Base-by-base conservation (phyloP, 345 rosid genomes). In the Acer campestre region DNA sequence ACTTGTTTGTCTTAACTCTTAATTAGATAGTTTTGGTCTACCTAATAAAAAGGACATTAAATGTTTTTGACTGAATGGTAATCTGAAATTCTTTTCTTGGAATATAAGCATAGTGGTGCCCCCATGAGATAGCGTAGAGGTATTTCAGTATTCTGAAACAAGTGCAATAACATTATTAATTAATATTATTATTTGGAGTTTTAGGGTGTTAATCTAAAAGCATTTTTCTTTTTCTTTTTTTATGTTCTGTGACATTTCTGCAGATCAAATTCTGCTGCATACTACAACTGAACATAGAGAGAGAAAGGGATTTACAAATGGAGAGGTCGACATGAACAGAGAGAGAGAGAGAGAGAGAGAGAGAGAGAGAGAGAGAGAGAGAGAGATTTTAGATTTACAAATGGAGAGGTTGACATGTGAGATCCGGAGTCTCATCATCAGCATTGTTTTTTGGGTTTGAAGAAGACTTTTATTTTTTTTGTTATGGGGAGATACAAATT, bases 401-500 rank as follows among this genome's bases (percentile, higher is more conserved):
- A 61, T 13, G 77, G 68, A 74, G 74, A 58, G 81, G 68, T 61
- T 56, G 22, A 48, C 48, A 58, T 59, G 12, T 55, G 77, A 78
- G 72, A 78, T 78, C 75, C 61, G 23, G 74, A 46, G 68, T 59
- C 49, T 59, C 49, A 46, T 46, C 13, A 11, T 46, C 59, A 53
- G 80, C 69, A 55, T 65, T 68, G 16, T 55, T 63, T 75, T 69
- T 63, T 58, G 69, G 67, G 67, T 68, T 49, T 70, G 58, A 70
- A 70, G 76, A 70, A 27, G 42, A 65, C 16, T 56, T 70, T 66
- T 17, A n/a, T 25, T 25, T 25, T 25, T 2, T 46, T 20, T 31
- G 35, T 35, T 46, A 46, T 46, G 72, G 67, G 72, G 44, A 68
- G n/a, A 68, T 20, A 63, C 62, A 80, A 38, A 18, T 62, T 77